Conservation (phyloP, 768 basidiomycete species). For the Rhodotorula graminis region DNA sequence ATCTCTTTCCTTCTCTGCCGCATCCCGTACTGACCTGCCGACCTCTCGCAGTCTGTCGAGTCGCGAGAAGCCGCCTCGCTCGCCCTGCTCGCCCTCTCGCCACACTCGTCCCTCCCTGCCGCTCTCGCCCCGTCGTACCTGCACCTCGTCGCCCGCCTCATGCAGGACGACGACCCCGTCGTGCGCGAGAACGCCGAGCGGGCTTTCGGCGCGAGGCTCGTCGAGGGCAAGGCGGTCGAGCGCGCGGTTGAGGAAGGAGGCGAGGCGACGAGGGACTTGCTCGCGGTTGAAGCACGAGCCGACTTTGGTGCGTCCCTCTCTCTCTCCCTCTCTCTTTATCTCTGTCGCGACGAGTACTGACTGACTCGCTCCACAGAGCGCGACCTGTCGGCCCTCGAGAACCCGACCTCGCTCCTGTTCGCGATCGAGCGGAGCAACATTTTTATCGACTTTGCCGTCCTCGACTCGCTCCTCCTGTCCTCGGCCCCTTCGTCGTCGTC, state of each 20-base stretch:
- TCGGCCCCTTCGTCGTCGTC: not conserved
- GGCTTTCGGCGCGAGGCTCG: not conserved
- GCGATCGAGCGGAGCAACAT: slow-evolving; percentile 38
- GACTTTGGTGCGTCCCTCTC: not conserved
- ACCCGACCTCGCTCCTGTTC: slow-evolving; percentile 36
- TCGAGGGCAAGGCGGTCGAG: slow-evolving; percentile 26
- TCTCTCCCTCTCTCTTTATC: not conserved
- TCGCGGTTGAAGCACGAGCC: not conserved
- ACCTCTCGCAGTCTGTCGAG: slow-evolving; percentile 16
- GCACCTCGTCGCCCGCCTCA: slow-evolving; percentile 10
- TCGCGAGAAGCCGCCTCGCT: slow-evolving; percentile 28
- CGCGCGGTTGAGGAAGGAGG: not conserved
- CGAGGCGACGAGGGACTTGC: not conserved
- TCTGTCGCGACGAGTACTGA: too few relatives aligned
- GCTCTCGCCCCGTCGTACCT: not conserved
- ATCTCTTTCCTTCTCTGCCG: too few relatives aligned
- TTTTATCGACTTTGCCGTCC: slow-evolving; percentile 19
- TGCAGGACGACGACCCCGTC: slow-evolving; percentile 37
- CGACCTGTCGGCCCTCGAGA: slow-evolving; percentile 22
- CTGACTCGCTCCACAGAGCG: not conserved
- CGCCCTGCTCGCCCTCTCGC: slow-evolving; percentile 8
- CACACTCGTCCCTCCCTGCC: not conserved
- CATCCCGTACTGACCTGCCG: not conserved
- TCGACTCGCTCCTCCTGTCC: not conserved
- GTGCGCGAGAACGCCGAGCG: slow-evolving; percentile 13